phyloP scores from a whole-genome alignment of 2,329 filamentous ascomycete genomes.

The Monilinia vaccinii-corymbosi region DNA sequence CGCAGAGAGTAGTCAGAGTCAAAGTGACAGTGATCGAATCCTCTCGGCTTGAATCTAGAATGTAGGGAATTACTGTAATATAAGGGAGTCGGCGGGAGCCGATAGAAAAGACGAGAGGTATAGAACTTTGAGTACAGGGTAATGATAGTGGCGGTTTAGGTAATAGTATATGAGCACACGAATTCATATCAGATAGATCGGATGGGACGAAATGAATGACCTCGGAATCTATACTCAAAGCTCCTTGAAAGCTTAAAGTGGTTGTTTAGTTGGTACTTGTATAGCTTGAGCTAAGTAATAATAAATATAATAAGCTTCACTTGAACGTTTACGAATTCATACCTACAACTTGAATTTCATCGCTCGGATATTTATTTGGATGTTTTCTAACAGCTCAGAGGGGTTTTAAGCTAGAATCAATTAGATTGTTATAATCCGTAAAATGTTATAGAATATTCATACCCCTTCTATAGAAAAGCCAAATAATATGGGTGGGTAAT shows the following conservation, averaged over 20 bases:
- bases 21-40: constrained; percentile 6
- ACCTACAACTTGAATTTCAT: neutral
- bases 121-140: neutral
- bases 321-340: neutral
- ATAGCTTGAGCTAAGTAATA: neutral
- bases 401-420: too few relatives aligned
- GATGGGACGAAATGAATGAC: too few relatives aligned
- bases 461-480: too few relatives aligned
- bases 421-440: too few relatives aligned
- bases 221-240: too few relatives aligned
- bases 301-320: too few relatives aligned
- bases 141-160: neutral
- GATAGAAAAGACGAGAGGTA: neutral
- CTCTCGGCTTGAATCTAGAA: neutral
- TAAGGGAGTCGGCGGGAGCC: neutral
- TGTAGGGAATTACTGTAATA: neutral
- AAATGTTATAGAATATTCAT: too few relatives aligned
- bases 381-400: too few relatives aligned
- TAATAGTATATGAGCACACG: neutral
- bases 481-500: too few relatives aligned
- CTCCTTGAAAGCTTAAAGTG: neutral
- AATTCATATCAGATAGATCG: too few relatives aligned
- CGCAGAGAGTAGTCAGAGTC: neutral
- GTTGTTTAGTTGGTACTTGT: neutral
- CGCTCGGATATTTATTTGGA: neutral